These are phyloP conservation scores for Moelleriella libera DNA, from an alignment of 2,329 filamentous ascomycete species.

Conservation along the genomic window DNA sequence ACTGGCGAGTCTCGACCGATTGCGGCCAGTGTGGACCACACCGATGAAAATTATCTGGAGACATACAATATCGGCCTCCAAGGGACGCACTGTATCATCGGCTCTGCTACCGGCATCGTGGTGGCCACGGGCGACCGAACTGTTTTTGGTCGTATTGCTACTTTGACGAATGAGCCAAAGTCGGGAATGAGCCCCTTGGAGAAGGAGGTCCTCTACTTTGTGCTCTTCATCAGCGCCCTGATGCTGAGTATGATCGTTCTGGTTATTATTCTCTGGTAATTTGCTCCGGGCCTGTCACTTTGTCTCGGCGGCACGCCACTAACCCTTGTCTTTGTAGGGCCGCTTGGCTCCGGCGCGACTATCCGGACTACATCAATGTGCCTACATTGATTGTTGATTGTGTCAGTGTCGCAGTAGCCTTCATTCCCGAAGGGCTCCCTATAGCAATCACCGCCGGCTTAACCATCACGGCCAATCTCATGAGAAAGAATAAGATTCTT, in stretches of 20 bases:
- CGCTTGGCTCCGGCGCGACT: conserved; percentile 49
- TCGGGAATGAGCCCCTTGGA: conserved; percentile 55
- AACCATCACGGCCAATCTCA: conserved; percentile 63
- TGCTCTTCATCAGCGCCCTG: conserved; percentile 52
- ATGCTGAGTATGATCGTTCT: conserved; percentile 52
- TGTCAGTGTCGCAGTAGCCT: conserved; percentile 59
- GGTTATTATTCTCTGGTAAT: conserved; percentile 50
- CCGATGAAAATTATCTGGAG: conserved; percentile 62
- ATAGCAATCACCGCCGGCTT: conserved; percentile 57
- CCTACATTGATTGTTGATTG: conserved; percentile 59
- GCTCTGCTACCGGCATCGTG: conserved; percentile 51
- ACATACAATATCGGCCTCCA: conserved; percentile 64
- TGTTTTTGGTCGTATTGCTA: conserved; percentile 63
- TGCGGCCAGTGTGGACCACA: conserved; percentile 47
- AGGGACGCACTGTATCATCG: conserved; percentile 65
- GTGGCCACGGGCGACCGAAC: conserved; percentile 60
- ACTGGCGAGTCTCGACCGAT: conserved; percentile 56
- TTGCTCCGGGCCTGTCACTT: background rate
- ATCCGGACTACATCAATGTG: conserved; percentile 61
- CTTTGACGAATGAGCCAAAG: conserved; percentile 56
- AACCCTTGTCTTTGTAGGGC: conserved; percentile 30
- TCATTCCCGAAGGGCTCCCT: conserved; percentile 61
- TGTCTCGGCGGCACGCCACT: background rate
- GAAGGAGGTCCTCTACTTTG: conserved; percentile 59
- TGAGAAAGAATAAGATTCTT: conserved; percentile 63